phyloP scores from a whole-genome alignment of 139 green algal genomes.

The Picochlorum sp. region DNA sequence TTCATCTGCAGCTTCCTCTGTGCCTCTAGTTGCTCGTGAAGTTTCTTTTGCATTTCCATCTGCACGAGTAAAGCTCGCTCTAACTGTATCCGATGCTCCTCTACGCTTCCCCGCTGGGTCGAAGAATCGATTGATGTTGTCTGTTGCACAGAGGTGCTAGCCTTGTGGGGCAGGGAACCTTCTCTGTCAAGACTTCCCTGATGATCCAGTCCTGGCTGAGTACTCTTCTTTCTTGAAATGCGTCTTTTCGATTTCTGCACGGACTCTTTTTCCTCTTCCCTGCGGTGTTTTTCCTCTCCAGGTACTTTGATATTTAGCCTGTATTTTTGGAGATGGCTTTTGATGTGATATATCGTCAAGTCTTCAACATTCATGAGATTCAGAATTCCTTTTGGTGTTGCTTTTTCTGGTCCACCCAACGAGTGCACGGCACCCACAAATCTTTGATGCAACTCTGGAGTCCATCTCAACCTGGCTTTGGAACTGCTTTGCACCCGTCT shows the following conservation, averaged over 20 bases:
- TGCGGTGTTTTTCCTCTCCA: constrained; percentile 8
- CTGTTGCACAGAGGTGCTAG: background rate
- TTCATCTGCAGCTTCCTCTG: constrained; percentile 84
- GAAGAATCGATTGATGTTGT: background rate
- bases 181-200: background rate
- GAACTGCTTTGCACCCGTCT: background rate
- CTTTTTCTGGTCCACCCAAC: constrained; percentile 46
- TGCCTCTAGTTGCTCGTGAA: constrained; percentile 90
- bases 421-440: constrained; percentile 61
- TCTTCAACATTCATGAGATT: constrained; percentile 48
- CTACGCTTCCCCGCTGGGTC: background rate
- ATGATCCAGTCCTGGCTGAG: background rate
- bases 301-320: constrained; percentile 72
- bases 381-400: constrained; percentile 51
- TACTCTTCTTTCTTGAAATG: background rate
- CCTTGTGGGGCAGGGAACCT: background rate
- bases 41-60: constrained; percentile 92
- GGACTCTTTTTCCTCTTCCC: background rate
- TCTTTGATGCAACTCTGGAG: constrained; percentile 57
- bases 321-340: constrained; percentile 87
- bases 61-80: constrained; percentile 85
- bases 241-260: background rate
- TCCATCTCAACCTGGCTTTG: constrained; percentile 64
- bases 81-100: constrained; percentile 26
- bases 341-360: constrained; percentile 89